Percentiles rank a stretch among this genome's conserved stretches.
Conservation (phyloP, 2,329 filamentous ascomycete genomes). For the Phoma sp. region DNA sequence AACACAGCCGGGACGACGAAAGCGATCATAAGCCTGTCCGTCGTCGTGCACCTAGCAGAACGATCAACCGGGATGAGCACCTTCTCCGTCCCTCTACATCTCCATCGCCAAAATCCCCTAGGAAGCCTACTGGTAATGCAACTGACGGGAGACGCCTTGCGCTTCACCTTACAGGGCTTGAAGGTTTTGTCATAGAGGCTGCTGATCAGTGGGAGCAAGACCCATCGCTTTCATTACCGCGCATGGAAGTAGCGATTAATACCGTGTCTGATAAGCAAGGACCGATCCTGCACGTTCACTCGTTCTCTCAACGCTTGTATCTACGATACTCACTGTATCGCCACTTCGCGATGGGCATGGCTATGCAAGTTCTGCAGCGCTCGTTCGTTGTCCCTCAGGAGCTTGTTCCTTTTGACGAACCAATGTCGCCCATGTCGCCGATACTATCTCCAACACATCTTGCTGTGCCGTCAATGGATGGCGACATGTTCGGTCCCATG, state of each 20-base stretch:
- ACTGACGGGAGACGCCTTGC: constrained; percentile 84
- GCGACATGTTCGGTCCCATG: constrained; percentile 36
- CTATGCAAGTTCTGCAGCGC: constrained; percentile 71
- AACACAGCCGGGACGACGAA: constrained; percentile 77
- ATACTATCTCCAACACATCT: constrained; percentile 32
- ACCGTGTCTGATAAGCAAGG: constrained; percentile 87
- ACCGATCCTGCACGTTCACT: constrained; percentile 85
- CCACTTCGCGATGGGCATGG: constrained; percentile 88
- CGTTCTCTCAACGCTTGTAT: constrained; percentile 78
- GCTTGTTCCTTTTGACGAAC: constrained; percentile 18
- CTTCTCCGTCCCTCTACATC: constrained; percentile 62
- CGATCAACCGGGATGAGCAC: constrained; percentile 65
- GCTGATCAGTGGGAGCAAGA: constrained; percentile 84
- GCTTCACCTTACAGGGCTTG: constrained; percentile 81
- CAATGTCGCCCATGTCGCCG: constrained; percentile 24
- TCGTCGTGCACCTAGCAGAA: constrained; percentile 76
- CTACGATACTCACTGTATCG: constrained; percentile 92
- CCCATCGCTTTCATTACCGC: constrained; percentile 84
- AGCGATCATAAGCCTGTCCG: constrained; percentile 65
- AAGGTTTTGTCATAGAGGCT: constrained; percentile 89
- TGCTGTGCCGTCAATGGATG: constrained; percentile 42
- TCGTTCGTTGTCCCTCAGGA: constrained; percentile 48
- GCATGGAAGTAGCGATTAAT: constrained; percentile 85
- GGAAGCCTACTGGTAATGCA: constrained; percentile 55
- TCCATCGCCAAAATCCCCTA: constrained; percentile 57